A percentile compares a stretch with the other conserved stretches of the same genome.
These are phyloP conservation scores for Neurospora terricola DNA, from an alignment of 495 filamentous ascomycete genomes.

Conservation along the genomic window DNA sequence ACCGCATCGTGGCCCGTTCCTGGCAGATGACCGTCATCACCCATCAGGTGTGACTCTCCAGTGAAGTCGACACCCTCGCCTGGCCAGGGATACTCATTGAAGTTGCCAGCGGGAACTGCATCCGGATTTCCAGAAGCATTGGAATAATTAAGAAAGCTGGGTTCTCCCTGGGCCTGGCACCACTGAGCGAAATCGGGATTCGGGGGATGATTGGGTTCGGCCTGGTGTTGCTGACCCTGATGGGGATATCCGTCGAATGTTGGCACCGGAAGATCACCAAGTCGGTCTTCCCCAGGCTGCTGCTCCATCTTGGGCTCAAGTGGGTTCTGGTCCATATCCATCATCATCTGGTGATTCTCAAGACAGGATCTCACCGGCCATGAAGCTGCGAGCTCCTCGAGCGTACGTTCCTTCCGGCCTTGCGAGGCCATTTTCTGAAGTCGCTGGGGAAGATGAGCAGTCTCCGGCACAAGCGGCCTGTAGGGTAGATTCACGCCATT, in stretches of 20 bases:
- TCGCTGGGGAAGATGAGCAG: neutral
- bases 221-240: neutral
- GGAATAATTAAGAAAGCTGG: neutral
- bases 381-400: neutral
- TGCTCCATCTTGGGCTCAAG: neutral
- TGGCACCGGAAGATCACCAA: neutral
- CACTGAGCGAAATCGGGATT: neutral
- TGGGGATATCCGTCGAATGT: neutral
- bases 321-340: neutral
- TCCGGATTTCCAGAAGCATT: neutral
- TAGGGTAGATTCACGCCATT: neutral
- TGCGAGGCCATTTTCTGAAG: neutral
- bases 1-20: neutral
- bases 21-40: neutral
- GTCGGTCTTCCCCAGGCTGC: neutral
- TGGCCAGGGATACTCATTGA: neutral
- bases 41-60: neutral
- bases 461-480: neutral
- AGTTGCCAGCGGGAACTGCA: neutral
- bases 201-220: neutral
- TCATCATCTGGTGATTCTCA: neutral
- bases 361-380: neutral
- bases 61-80: neutral
- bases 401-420: neutral
- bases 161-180: neutral